These are phyloP conservation scores for Lodderomyces theae DNA, from an alignment of 1,139 yeast genomes.

Conservation along the genomic window DNA sequence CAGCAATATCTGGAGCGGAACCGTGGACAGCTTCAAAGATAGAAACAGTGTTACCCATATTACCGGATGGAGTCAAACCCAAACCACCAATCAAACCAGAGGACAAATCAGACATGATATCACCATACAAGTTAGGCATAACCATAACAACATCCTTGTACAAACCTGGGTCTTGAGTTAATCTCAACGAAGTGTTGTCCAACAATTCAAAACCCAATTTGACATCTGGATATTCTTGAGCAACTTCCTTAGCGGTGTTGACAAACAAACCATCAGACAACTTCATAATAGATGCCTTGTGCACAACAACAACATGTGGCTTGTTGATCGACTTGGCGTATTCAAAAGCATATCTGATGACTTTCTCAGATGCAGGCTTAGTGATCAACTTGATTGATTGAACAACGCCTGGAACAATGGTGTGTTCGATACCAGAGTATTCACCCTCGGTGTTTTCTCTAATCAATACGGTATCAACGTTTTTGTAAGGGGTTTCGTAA, in stretches of 20 bases:
- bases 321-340: conserved; percentile 87
- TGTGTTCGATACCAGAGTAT: conserved; percentile 98
- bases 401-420: conserved; percentile 96
- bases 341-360: conserved; percentile 94
- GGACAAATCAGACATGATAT: conserved; percentile 93
- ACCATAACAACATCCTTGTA: conserved; percentile 87
- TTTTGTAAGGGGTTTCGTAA: conserved; percentile 89
- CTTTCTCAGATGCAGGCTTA: conserved; percentile 93
- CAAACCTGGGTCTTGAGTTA: conserved; percentile 84
- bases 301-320: conserved; percentile 90
- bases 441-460: conserved; percentile 99
- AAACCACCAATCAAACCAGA: conserved; percentile 98
- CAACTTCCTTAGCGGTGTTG: conserved; percentile 84
- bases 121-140: conserved; percentile 99
- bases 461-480: conserved; percentile 92
- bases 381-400: conserved; percentile 97
- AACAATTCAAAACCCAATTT: conserved; percentile 80
- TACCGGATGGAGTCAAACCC: conserved; percentile 98
- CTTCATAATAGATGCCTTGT: conserved; percentile 98
- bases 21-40: conserved; percentile 99
- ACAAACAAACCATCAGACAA: conserved; percentile 96
- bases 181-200: conserved; percentile 90
- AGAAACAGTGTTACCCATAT: conserved; percentile 97
- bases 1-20: conserved; percentile 98
- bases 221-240: conserved; percentile 89